phyloP scores from a whole-genome alignment of 2,329 filamentous ascomycete species.

The Aspergillus sp. region DNA sequence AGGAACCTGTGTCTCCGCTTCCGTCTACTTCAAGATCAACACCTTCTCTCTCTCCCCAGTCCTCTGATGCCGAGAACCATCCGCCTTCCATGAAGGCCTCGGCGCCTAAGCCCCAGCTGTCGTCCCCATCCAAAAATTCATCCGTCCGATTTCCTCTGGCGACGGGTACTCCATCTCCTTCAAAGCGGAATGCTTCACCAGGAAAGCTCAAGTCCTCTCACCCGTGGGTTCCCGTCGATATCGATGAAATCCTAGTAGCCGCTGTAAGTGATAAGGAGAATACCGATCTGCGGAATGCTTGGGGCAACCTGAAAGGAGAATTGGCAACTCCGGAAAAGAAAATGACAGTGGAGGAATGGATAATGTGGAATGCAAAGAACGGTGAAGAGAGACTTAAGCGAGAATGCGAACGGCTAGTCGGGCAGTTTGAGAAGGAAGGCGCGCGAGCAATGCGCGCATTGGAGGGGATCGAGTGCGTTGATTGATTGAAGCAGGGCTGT shows the following conservation, averaged over 20 bases:
- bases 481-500: slow-evolving; percentile 25
- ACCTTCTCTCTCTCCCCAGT: slow-evolving; percentile 69
- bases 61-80: slow-evolving; percentile 77
- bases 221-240: slow-evolving; percentile 72
- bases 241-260: slow-evolving; percentile 62
- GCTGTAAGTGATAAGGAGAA: slow-evolving; percentile 50
- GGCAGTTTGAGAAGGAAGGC: slow-evolving; percentile 79
- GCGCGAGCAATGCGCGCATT: slow-evolving; percentile 73
- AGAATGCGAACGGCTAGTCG: slow-evolving; percentile 82
- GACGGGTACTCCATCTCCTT: slow-evolving; percentile 56
- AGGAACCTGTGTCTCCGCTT: slow-evolving; percentile 26
- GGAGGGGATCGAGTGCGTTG: slow-evolving; percentile 65
- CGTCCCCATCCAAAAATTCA: slow-evolving; percentile 36
- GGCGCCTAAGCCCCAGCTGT: slow-evolving; percentile 41
- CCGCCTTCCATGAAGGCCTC: slow-evolving; percentile 67
- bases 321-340: slow-evolving; percentile 75
- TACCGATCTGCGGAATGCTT: slow-evolving; percentile 46
- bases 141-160: slow-evolving; percentile 43
- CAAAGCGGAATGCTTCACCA: slow-evolving; percentile 55
- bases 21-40: slow-evolving; percentile 43
- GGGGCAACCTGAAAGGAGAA: slow-evolving; percentile 56
- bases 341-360: slow-evolving; percentile 95
- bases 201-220: slow-evolving; percentile 55
- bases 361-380: slow-evolving; percentile 73
- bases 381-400: slow-evolving; percentile 76